Percentiles rank a stretch among this genome's conserved stretches.
Conservation (phyloP, 192 early-diverging fungal genomes). For the Backusella mclennaniae region DNA sequence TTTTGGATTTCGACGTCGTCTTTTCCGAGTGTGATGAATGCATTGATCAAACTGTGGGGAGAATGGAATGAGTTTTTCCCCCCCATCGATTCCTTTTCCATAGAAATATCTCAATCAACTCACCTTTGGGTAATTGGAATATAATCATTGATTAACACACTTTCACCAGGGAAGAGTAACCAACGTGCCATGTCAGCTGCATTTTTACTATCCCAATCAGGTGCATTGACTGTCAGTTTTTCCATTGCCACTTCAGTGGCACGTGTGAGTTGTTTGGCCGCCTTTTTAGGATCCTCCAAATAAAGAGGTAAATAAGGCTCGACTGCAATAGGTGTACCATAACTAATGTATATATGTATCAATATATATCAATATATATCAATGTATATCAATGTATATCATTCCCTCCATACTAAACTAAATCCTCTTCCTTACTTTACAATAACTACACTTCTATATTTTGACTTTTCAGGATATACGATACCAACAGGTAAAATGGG, state of each 20-base stretch:
- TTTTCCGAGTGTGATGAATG: slow-evolving; percentile 14
- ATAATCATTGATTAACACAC: slow-evolving; percentile 34
- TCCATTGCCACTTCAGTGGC: slow-evolving; percentile 39
- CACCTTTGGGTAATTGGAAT: slow-evolving; percentile 51
- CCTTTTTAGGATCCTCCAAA: slow-evolving; percentile 31
- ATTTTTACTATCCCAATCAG: slow-evolving; percentile 43
- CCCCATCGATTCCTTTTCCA: not conserved
- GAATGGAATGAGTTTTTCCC: too few species aligned
- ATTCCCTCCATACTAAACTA: too few species aligned
- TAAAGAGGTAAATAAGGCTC: slow-evolving; percentile 40
- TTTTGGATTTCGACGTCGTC: slow-evolving; percentile 19
- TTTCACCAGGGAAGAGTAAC: slow-evolving; percentile 41
- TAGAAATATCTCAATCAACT: not conserved
- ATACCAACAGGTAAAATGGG: slow-evolving; percentile 45
- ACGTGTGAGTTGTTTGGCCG: slow-evolving; percentile 43
- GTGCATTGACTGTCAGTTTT: slow-evolving; percentile 50
- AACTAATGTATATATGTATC: slow-evolving; percentile 15
- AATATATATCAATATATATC: not conserved
- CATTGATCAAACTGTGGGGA: slow-evolving; percentile 28
- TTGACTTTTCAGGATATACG: slow-evolving; percentile 49
- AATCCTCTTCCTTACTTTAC: slow-evolving; percentile 27
- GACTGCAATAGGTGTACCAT: slow-evolving; percentile 43
- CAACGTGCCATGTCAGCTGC: slow-evolving; percentile 39
- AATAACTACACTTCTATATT: slow-evolving; percentile 45
- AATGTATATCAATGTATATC: not conserved